Conservation (phyloP, 192 early-diverging fungal genomes). For the Phycomyces blakesleeanus region DNA sequence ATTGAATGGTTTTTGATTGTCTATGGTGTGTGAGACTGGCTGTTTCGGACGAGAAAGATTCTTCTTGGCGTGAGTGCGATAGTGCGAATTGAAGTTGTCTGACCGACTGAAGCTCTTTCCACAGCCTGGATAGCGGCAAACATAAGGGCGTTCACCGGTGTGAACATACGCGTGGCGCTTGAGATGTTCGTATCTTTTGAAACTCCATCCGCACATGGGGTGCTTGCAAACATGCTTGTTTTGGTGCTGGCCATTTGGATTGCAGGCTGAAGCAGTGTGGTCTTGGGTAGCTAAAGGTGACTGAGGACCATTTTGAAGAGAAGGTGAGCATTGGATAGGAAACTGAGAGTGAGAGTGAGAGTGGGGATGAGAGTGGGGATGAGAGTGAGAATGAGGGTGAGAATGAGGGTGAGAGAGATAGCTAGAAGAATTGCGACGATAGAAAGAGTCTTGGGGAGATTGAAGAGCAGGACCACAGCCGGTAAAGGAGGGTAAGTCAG, state of each 20-base stretch:
- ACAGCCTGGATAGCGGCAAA: constrained; percentile 65
- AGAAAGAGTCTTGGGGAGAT: not conserved
- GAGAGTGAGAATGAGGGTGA: too few species aligned
- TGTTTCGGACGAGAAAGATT: not conserved
- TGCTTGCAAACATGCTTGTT: constrained; percentile 43
- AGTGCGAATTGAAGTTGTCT: constrained; percentile 75
- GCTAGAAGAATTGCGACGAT: not conserved
- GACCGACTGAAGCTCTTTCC: constrained; percentile 79
- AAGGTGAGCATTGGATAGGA: not conserved
- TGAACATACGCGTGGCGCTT: constrained; percentile 77
- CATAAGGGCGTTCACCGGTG: constrained; percentile 68
- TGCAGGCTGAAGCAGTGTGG: not conserved
- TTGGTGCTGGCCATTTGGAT: constrained; percentile 4
- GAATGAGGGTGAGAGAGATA: not conserved
- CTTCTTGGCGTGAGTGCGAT: constrained; percentile 68
- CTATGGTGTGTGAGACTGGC: not conserved
- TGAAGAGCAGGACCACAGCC: not conserved
- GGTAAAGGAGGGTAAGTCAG: too few species aligned
- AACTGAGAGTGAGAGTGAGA: not conserved
- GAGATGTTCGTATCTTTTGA: constrained; percentile 80
- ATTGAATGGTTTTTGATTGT: not conserved
- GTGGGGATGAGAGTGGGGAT: too few species aligned
- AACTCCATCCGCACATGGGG: constrained; percentile 50
- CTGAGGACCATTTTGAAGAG: not conserved
- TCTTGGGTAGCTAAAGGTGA: not conserved